Evolutionary conservation across 2,329 filamentous ascomycete species (phyloP).

Genomic region (Phyllosticta citrichinensis): DNA sequence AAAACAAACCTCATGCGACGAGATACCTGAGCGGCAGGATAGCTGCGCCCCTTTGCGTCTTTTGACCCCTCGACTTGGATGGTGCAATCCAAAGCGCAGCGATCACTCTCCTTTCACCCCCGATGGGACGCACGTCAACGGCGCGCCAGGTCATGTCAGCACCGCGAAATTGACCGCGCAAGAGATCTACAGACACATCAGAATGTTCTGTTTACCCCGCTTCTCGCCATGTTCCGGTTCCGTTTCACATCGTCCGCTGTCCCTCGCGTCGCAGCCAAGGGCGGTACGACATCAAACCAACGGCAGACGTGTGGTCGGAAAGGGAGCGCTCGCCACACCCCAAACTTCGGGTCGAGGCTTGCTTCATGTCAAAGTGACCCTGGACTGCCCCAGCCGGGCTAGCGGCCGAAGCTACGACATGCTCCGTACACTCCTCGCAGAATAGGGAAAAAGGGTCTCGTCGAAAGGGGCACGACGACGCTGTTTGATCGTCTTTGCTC

Average conservation of each 20-base stretch:
- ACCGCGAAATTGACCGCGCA: not conserved
- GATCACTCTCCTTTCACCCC: not conserved
- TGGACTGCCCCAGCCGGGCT: not conserved
- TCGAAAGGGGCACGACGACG: not conserved
- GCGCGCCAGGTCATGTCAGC: not conserved
- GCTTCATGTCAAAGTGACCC: not conserved
- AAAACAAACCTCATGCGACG: too few species aligned
- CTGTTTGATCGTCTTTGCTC: not conserved
- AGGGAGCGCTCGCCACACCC: not conserved
- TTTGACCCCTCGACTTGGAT: too few species aligned
- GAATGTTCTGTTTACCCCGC: not conserved
- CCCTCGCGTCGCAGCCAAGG: not conserved
- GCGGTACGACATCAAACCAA: not conserved
- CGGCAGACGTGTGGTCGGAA: not conserved
- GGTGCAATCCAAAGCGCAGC: not conserved
- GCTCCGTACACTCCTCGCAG: too few species aligned
- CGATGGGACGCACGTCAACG: not conserved
- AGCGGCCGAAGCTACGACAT: not conserved
- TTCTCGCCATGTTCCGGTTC: not conserved
- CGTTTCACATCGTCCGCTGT: not conserved
- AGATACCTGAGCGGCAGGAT: too few species aligned
- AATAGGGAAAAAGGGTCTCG: not conserved
- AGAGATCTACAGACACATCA: not conserved
- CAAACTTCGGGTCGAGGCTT: not conserved
- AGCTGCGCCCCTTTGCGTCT: too few species aligned